Base-by-base conservation (phyloP, 306 rosid genomes). In the Vigna hirtella region DNA sequence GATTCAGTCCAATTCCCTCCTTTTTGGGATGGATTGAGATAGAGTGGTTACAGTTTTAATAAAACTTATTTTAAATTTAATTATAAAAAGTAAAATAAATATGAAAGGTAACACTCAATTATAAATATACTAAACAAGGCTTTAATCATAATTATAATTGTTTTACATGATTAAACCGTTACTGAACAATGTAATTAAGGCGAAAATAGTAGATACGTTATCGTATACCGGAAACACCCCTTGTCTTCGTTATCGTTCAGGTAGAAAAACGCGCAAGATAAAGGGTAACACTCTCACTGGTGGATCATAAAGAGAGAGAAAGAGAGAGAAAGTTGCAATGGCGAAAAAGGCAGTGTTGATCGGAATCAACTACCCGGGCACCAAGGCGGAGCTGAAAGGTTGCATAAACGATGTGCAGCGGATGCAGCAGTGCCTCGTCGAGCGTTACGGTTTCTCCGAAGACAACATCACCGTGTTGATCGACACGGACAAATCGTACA, bases 331-430 rank as follows among this genome's bases (percentile, higher is more conserved):
- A 0, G 11, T 1, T 14, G 22, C 36, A 24, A 87, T 95, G 98
- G 88, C 74, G 81, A 92, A 79, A 89, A 95, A 84, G 59, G 99
- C 99, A 0, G 89, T 92, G 40, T 40, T 95, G 88, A 95, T 95
- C 13, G 99, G 99, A 26, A 86, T 90, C 85, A 95, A 95, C 79
- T 95, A 95, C 63, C 90, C 88, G 0, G 97, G 96, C 49, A 95
- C 99, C 0, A 92, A 93, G 86, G 99, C 99, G 2, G 94, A 87
- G 74, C 86, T 95, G 24, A 78, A 56, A 52, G 99, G 99, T 2
- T 95, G 99, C 83, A 69, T 93, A 55, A 95, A 93, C 88, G 98
- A 95, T 81, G 99, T 95, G 6, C 82, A 77, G 85, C 83, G 87
- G 81, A 88, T 91, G 91, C 45, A 88, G 28, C 50, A 9, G 2